Evolutionary conservation across 2,329 filamentous ascomycete species (phyloP).

Genomic region (Aaosphaeria pasadenensis): DNA sequence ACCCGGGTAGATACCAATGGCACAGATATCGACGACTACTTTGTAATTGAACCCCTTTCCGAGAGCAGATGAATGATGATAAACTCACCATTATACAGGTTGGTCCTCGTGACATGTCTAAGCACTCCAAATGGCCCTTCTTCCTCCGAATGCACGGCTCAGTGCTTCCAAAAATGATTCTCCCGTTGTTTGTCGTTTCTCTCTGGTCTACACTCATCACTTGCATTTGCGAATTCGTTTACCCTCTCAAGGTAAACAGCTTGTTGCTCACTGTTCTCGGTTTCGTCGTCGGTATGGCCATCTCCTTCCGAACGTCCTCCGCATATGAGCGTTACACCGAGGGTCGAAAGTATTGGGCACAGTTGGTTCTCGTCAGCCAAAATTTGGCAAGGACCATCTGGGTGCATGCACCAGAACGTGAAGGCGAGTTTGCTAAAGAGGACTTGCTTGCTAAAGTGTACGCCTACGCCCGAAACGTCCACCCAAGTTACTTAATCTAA

Average conservation of each 20-base stretch:
- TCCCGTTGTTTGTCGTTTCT: slow-evolving; percentile 64
- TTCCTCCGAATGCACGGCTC: slow-evolving; percentile 73
- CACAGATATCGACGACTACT: slow-evolving; percentile 55
- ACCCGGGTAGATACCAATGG: slow-evolving; percentile 5
- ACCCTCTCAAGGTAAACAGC: slow-evolving; percentile 55
- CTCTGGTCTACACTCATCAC: slow-evolving; percentile 66
- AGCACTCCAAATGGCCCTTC: slow-evolving; percentile 73
- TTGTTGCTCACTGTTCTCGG: slow-evolving; percentile 72
- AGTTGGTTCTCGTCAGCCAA: slow-evolving; percentile 53
- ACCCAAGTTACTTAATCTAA: background rate
- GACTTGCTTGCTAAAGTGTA: slow-evolving; percentile 65
- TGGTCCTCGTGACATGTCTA: slow-evolving; percentile 65
- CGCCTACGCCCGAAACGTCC: background rate
- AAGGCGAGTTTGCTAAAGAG: slow-evolving; percentile 56
- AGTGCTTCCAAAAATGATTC: slow-evolving; percentile 68
- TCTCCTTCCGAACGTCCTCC: slow-evolving; percentile 72
- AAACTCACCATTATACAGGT: slow-evolving; percentile 17
- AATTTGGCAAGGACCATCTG: slow-evolving; percentile 74
- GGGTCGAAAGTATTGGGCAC: slow-evolving; percentile 62
- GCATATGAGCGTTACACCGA: slow-evolving; percentile 68
- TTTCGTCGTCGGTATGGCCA: slow-evolving; percentile 73
- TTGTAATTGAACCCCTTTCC: slow-evolving; percentile 38
- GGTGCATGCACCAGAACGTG: slow-evolving; percentile 68
- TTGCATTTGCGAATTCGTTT: slow-evolving; percentile 41
- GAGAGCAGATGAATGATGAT: background rate